phyloP scores from a whole-genome alignment of 2,329 filamentous ascomycete species.

The Hypomyces perniciosus region DNA sequence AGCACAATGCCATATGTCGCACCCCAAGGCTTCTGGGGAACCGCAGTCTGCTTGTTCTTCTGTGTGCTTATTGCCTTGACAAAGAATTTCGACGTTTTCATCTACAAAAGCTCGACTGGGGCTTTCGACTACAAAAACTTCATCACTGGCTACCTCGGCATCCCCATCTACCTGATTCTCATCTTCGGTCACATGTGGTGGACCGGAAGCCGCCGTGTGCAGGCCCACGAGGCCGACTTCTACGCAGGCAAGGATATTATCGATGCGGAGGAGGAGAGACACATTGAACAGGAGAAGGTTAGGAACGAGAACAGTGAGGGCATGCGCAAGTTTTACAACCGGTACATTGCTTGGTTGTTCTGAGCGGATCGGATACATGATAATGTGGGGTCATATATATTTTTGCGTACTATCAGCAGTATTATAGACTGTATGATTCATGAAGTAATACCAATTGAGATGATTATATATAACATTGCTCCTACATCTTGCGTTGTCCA shows the following conservation, averaged over 20 bases:
- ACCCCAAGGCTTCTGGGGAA: slow-evolving; percentile 66
- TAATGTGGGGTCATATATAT: too few species aligned
- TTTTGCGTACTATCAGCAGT: too few species aligned
- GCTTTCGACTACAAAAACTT: slow-evolving; percentile 70
- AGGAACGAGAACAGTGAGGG: slow-evolving; percentile 22
- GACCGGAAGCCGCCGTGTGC: slow-evolving; percentile 48
- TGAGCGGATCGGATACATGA: slow-evolving; percentile 14
- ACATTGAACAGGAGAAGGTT: slow-evolving; percentile 41
- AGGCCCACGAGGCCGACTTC: slow-evolving; percentile 58
- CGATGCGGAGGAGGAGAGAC: slow-evolving; percentile 66
- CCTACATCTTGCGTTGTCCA: too few species aligned
- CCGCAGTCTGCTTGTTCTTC: slow-evolving; percentile 60
- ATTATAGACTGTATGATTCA: too few species aligned
- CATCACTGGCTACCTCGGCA: slow-evolving; percentile 70
- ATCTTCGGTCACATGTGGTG: slow-evolving; percentile 62
- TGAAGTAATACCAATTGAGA: too few species aligned
- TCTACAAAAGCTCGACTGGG: slow-evolving; percentile 38
- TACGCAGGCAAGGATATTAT: slow-evolving; percentile 68
- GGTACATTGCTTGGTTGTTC: slow-evolving; percentile 33
- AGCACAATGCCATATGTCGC: slow-evolving; percentile 57
- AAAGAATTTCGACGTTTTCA: slow-evolving; percentile 76
- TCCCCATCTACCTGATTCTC: slow-evolving; percentile 65
- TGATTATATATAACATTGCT: too few species aligned
- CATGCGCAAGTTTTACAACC: slow-evolving; percentile 31
- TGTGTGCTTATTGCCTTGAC: slow-evolving; percentile 70